Percentiles rank a stretch among this genome's conserved stretches.
Evolutionary conservation across 768 basidiomycete species (phyloP).

Genomic region (Kwoniella dejecticola): DNA sequence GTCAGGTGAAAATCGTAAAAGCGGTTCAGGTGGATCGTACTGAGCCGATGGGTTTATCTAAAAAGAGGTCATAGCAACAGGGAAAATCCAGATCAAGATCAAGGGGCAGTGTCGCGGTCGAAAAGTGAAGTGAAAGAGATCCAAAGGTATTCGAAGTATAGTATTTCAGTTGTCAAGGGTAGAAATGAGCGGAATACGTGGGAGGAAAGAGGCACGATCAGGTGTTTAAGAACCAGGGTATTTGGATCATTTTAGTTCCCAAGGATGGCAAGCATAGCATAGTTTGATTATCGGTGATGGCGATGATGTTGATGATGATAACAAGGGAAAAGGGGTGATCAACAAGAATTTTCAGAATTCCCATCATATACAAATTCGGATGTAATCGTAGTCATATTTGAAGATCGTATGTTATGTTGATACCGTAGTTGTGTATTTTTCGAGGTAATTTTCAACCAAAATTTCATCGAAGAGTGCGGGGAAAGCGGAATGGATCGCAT

Average conservation of each 20-base stretch:
- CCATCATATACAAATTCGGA: not conserved
- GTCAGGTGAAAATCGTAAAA: not conserved
- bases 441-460: not conserved
- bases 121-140: not conserved
- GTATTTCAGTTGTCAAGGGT: not conserved
- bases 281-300: no score
- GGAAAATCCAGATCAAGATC: not conserved
- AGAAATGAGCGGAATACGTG: not conserved
- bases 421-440: conserved; percentile 1
- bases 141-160: not conserved
- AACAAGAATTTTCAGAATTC: not conserved
- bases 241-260: not conserved
- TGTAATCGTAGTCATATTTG: not conserved
- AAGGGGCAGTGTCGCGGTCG: not conserved
- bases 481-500: not conserved
- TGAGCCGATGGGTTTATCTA: conserved; percentile 5
- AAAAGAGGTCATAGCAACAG: conserved; percentile 12
- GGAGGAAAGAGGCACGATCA: conserved; percentile 3
- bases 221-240: not conserved
- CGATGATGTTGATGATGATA: no score
- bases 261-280: no score
- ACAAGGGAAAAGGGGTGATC: not conserved
- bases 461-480: not conserved
- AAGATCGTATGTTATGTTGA: no score
- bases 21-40: not conserved